phyloP scores from a whole-genome alignment of 2,329 filamentous ascomycete genomes.

The Pyrenophora seminiperda region DNA sequence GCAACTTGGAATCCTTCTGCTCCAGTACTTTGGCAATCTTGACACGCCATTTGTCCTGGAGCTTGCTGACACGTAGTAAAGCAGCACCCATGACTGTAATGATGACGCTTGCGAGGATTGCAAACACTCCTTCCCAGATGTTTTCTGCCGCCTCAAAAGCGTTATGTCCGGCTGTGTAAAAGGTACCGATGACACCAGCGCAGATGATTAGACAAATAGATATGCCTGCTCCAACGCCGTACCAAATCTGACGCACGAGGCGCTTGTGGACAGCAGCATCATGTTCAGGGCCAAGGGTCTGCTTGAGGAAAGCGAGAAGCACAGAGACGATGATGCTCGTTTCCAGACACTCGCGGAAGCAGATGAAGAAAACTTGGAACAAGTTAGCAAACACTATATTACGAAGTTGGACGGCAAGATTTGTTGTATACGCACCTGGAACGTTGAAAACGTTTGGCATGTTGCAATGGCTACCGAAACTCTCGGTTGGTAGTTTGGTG shows the following conservation, averaged over 20 bases:
- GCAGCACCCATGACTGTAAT: slow-evolving; percentile 82
- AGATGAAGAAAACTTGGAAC: slow-evolving; percentile 77
- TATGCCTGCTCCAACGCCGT: slow-evolving; percentile 66
- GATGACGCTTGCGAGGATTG: slow-evolving; percentile 74
- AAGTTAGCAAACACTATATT: neutral
- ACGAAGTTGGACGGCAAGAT: neutral
- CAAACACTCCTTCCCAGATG: slow-evolving; percentile 82
- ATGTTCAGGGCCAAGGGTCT: slow-evolving; percentile 70
- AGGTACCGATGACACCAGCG: slow-evolving; percentile 67
- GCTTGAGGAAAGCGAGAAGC: slow-evolving; percentile 83
- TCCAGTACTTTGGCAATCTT: slow-evolving; percentile 77
- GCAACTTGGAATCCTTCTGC: slow-evolving; percentile 52
- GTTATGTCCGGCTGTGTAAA: slow-evolving; percentile 72
- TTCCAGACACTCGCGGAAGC: slow-evolving; percentile 84
- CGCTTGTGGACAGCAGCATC: slow-evolving; percentile 69
- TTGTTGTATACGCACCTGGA: slow-evolving; percentile 55
- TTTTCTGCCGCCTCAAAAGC: slow-evolving; percentile 71
- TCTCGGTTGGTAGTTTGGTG: neutral
- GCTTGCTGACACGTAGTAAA: slow-evolving; percentile 78
- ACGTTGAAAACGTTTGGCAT: slow-evolving; percentile 75
- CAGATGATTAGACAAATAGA: slow-evolving; percentile 69
- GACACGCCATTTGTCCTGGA: slow-evolving; percentile 85
- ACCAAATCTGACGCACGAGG: slow-evolving; percentile 71
- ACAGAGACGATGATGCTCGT: slow-evolving; percentile 85
- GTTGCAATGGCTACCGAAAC: slow-evolving; percentile 24